phyloP scores from a whole-genome alignment of 306 rosid species.

The Hylodesmum podocarpum region DNA sequence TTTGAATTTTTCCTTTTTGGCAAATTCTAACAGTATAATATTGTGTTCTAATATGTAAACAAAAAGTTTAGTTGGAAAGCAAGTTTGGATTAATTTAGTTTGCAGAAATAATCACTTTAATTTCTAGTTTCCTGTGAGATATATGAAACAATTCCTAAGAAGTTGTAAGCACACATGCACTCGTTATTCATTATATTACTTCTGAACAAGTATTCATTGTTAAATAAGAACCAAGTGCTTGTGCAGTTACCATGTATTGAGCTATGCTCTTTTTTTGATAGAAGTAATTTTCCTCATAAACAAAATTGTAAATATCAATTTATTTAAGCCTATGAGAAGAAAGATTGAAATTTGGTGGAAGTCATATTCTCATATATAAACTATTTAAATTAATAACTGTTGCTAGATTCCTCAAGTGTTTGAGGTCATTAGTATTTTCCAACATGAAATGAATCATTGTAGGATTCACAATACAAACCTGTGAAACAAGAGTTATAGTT shows the following conservation, averaged over 20 bases:
- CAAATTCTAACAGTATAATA: neutral
- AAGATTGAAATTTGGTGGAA: neutral
- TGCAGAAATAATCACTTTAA: neutral
- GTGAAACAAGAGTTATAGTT: neutral
- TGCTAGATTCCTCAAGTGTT: neutral
- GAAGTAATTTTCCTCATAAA: neutral
- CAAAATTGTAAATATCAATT: neutral
- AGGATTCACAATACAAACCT: no score
- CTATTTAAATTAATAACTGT: neutral
- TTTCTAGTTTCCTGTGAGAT: neutral
- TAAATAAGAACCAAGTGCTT: neutral
- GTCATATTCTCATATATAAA: neutral
- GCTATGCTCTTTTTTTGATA: neutral
- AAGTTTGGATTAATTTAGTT: neutral
- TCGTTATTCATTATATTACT: neutral
- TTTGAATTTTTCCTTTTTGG: neutral
- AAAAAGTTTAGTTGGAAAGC: neutral
- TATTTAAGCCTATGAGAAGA: neutral
- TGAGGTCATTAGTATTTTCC: neutral
- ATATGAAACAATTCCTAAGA: no score
- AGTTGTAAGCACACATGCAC: neutral
- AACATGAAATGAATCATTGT: neutral
- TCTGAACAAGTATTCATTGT: neutral
- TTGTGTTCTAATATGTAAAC: neutral
- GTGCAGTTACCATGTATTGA: neutral